These are phyloP conservation scores for Sporothrix brasiliensis DNA, from an alignment of 2,329 filamentous ascomycete species.

Conservation along the genomic window DNA sequence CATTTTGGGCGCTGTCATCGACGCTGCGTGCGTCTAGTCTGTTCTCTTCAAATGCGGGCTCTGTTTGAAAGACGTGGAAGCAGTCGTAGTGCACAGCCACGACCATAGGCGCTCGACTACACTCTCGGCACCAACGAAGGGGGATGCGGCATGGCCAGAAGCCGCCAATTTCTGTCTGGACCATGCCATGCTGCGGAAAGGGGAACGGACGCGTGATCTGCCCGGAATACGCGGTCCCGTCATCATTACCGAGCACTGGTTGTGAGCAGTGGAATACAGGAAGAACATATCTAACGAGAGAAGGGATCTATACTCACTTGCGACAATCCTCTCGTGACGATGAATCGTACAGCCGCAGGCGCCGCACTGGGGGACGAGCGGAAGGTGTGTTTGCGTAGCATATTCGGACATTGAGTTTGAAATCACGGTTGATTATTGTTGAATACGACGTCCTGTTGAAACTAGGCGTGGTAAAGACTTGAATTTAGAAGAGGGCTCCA, in stretches of 20 bases:
- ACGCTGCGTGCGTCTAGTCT: slow-evolving; percentile 7
- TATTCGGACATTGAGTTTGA: no score
- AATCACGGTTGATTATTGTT: no score
- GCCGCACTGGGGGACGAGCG: background rate
- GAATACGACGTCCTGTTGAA: no score
- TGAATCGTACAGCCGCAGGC: slow-evolving; percentile 6
- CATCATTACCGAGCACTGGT: background rate
- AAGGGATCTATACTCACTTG: slow-evolving; percentile 21
- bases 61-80: slow-evolving; percentile 16
- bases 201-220: slow-evolving; percentile 7
- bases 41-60: no score
- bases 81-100: slow-evolving; percentile 21
- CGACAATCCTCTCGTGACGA: slow-evolving; percentile 19
- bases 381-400: background rate
- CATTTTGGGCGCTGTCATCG: background rate
- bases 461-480: no score
- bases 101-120: background rate
- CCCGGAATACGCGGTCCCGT: slow-evolving; percentile 15
- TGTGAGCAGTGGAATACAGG: background rate
- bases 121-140: background rate
- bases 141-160: background rate
- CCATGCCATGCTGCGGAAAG: background rate
- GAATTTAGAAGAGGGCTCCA: no score
- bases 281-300: no score
- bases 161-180: background rate